Base-by-base conservation (phyloP, 2,329 filamentous ascomycete species). In the Scytalidium lignicola region DNA sequence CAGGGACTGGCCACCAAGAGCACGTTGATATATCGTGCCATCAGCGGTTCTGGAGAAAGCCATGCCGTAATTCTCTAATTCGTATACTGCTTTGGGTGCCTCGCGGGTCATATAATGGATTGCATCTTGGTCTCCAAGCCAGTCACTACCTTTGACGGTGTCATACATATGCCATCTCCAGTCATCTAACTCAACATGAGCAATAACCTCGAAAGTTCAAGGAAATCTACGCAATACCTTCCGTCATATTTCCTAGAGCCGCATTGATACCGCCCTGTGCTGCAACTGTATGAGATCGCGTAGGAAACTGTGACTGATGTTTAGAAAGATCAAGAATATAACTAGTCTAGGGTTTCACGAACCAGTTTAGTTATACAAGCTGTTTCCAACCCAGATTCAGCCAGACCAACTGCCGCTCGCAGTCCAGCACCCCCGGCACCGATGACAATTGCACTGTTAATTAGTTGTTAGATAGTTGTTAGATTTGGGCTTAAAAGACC, bases 181-280 rank as follows among this genome's bases (percentile, higher is more conserved):
- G 55, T 79, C 75, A 60, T 80, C 77, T 56, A 72, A 65, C 37
- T 71, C 72, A 73, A 77, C 77, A 57, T 63, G 70, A 51, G 37
- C 17, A 28, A 48, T 51, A 7, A 40, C 18, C 17, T 37, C 4
- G 26, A 37, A 17, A 10, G 18, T 21, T 41, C n/a, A 3, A 19
- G 28, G 18, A 45, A 13, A 15, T 57, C 59, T 51, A 37, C 10
- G 6, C n/a, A 37, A 8, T 58, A 67, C 67, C 78, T 78, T 55
- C 55, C 2, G 55, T 55, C 57, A 61, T 60, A 20, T 62, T 63
- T 19, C 75, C 77, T 15, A 80, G 64, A 3, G 76, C 76, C 9
- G 76, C 77, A 61, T 80, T 80, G 61, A 84, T 84, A 55, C 81
- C 81, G 54, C 81, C 80, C 66, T 85, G 81, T 20, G 81, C 81